These are phyloP conservation scores for Botrytis byssoidea DNA, from an alignment of 2,329 filamentous ascomycete genomes.

Conservation along the genomic window DNA sequence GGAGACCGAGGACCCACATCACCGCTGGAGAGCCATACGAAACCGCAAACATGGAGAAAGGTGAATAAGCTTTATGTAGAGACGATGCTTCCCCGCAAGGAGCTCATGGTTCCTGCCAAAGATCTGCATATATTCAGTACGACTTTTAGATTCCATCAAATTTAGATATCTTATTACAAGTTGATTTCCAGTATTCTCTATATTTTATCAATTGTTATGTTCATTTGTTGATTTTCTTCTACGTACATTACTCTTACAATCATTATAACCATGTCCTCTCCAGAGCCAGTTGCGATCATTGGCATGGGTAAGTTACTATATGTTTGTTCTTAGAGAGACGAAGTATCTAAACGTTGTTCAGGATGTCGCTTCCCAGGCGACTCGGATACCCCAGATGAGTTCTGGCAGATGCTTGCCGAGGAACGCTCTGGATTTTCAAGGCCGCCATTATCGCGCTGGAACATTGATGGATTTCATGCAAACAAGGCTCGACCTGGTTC, in stretches of 20 bases:
- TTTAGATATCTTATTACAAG: neutral
- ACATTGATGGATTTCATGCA: constrained; percentile 25
- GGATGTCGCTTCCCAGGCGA: constrained; percentile 51
- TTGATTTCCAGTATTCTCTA: neutral
- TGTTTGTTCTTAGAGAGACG: neutral
- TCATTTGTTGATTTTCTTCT: neutral
- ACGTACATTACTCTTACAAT: neutral
- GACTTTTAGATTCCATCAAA: neutral
- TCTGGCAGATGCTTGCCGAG: constrained; percentile 28
- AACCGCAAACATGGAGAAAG: neutral
- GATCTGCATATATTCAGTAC: neutral
- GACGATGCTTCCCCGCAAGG: neutral
- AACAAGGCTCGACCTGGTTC: constrained; percentile 23
- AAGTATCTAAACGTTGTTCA: neutral
- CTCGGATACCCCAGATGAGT: constrained; percentile 21
- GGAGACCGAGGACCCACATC: neutral
- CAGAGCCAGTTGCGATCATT: constrained; percentile 39
- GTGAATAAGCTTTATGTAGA: neutral
- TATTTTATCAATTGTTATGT: neutral
- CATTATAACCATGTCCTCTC: neutral
- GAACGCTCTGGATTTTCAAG: constrained; percentile 21
- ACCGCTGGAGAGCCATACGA: neutral
- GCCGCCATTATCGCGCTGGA: constrained; percentile 26
- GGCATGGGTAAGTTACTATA: constrained; percentile 36
- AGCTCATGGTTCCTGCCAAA: neutral